phyloP scores from a whole-genome alignment of 805 yeast species.

The Saccharomycopsis sp. region DNA sequence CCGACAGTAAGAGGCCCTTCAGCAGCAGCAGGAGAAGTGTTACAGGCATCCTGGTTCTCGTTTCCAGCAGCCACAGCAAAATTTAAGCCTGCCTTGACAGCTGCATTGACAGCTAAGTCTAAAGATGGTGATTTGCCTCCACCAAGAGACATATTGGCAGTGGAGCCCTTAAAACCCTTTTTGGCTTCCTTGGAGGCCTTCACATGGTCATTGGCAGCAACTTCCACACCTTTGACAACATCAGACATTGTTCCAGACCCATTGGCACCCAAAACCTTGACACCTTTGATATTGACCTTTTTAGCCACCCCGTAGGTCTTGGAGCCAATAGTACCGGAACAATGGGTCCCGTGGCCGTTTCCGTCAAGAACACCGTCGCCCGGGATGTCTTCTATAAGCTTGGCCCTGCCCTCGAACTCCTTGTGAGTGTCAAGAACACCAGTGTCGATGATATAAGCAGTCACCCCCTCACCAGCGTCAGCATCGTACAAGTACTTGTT shows the following conservation, averaged over 20 bases:
- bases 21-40: constrained; percentile 86
- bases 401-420: constrained; percentile 56
- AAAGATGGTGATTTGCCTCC: constrained; percentile 88
- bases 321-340: constrained; percentile 61
- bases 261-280: constrained; percentile 52
- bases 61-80: constrained; percentile 97
- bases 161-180: constrained; percentile 66
- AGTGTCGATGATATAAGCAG: constrained; percentile 50
- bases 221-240: constrained; percentile 58
- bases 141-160: constrained; percentile 91
- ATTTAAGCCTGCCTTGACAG: constrained; percentile 79
- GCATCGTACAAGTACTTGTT: constrained; percentile 54
- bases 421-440: constrained; percentile 48
- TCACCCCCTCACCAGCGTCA: constrained; percentile 55
- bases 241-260: constrained; percentile 58
- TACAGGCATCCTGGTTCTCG: constrained; percentile 89
- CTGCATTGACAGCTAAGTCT: constrained; percentile 85
- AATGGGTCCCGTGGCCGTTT: constrained; percentile 62
- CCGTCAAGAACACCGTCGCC: constrained; percentile 43
- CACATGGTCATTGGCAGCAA: constrained; percentile 45
- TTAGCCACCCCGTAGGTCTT: constrained; percentile 54
- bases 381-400: constrained; percentile 55
- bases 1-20: constrained; percentile 86
- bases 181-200: constrained; percentile 35
- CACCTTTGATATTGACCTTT: constrained; percentile 50